Base-by-base conservation (phyloP, 1,284 basidiomycete species). In the Irpex sp. region DNA sequence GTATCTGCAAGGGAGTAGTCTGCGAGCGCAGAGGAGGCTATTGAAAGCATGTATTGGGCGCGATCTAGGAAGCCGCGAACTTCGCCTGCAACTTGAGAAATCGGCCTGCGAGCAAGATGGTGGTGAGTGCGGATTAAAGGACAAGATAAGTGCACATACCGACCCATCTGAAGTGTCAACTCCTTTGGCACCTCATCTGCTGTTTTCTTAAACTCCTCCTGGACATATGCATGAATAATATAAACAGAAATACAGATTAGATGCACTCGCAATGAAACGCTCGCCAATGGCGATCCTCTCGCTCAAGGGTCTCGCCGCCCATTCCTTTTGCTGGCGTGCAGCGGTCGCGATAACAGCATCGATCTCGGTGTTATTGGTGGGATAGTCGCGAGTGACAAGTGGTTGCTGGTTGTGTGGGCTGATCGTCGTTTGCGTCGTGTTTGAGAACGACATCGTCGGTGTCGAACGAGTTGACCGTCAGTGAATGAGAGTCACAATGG, bases 21-120 rank as follows among this genome's bases (percentile, higher is more conserved):
- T 1, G 96, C 95, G 70, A 33, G 31, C 1, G 31, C 31, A 33
- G 31, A 33, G 5, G 31, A 1, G 31, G 31, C 31, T 33, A 97
- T 95, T 63, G 87, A 88, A 66, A 97, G 81, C 82, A 98, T 86
- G 74, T 96, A 93, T 56, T 85, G 80, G 8, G 93, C 90, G 50
- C 95, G 86, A 61, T 92, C 90, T 26, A 96, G 74, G 43, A 92
- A 88, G 1, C 94, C 94, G 56, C 83, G 82, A 58, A 97, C 80
- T 76, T 98, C 96, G 5, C 93, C 92, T 35, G 86, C 76, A 49
- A 81, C 80, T 73, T 94, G 92, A 0, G 85, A 83, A 47, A 94
- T 82, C 0, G 95, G 95, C 57, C 95, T 94, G 17, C 47, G 3
- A 37, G 61, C 58, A 39, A 31, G 47, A 56, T 33, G 8, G 9